phyloP scores from a whole-genome alignment of 2,329 filamentous ascomycete genomes.

The Huntiella bhutanensis region DNA sequence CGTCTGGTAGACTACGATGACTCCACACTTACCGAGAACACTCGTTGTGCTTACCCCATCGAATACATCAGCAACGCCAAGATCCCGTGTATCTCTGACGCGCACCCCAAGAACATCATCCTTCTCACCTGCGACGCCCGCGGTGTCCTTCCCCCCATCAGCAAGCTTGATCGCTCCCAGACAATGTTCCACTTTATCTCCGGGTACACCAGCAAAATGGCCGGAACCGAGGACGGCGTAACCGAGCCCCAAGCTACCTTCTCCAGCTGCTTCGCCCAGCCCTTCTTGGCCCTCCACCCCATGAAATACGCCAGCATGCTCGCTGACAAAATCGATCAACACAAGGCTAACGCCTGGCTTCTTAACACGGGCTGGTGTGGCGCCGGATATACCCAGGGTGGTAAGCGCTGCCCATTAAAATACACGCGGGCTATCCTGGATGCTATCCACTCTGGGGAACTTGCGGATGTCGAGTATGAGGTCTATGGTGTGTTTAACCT shows the following conservation, averaged over 20 bases:
- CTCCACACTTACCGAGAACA: slow-evolving; percentile 90
- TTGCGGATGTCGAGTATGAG: slow-evolving; percentile 85
- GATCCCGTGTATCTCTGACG: slow-evolving; percentile 78
- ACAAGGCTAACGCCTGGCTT: slow-evolving; percentile 94
- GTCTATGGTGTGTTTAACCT: slow-evolving; percentile 95
- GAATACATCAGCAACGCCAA: slow-evolving; percentile 99
- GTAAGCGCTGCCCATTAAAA: slow-evolving; percentile 93
- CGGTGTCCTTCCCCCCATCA: slow-evolving; percentile 92
- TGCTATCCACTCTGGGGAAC: slow-evolving; percentile 85
- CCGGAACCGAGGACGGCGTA: slow-evolving; percentile 90
- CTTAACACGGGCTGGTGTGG: slow-evolving; percentile 98
- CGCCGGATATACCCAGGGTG: slow-evolving; percentile 73
- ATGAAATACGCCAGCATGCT: slow-evolving; percentile 99
- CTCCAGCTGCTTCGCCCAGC: slow-evolving; percentile 97
- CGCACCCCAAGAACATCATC: slow-evolving; percentile 92
- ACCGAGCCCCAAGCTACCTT: slow-evolving; percentile 97
- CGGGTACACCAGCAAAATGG: slow-evolving; percentile 99
- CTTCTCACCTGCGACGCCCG: slow-evolving; percentile 95
- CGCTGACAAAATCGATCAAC: slow-evolving; percentile 87
- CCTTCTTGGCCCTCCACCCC: slow-evolving; percentile 94
- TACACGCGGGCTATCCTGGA: slow-evolving; percentile 98
- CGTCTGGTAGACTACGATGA: slow-evolving; percentile 94
- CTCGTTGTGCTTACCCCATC: slow-evolving; percentile 90
- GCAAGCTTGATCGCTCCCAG: slow-evolving; percentile 82
- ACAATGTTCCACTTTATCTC: slow-evolving; percentile 99